These are phyloP conservation scores for Crotalaria pallida DNA, from an alignment of 306 rosid species.

Conservation along the genomic window DNA sequence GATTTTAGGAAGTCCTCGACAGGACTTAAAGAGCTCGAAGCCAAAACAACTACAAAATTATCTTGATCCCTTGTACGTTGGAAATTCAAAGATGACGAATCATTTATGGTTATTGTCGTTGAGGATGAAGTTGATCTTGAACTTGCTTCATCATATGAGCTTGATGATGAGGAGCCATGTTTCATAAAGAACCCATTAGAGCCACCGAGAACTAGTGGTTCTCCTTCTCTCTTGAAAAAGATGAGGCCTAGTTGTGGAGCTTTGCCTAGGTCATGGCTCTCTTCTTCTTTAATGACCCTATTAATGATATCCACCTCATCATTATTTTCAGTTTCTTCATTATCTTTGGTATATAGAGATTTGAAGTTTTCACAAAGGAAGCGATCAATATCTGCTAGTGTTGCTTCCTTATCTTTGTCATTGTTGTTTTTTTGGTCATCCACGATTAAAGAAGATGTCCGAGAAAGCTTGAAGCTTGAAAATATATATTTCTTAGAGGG, in stretches of 20 bases:
- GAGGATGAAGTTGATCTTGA: constrained; percentile 38
- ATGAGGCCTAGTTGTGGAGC: constrained; percentile 3
- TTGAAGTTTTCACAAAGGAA: constrained; percentile 75
- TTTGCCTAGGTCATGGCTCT: not conserved
- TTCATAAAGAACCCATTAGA: constrained; percentile 41
- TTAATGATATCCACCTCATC: not conserved
- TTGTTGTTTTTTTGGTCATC: not conserved
- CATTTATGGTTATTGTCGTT: not conserved
- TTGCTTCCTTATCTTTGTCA: constrained; percentile 39
- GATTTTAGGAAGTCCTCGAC: constrained; percentile 52
- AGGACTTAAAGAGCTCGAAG: constrained; percentile 47
- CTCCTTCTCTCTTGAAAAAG: constrained; percentile 35
- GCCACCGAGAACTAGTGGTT: constrained; percentile 34
- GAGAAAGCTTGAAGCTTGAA: constrained; percentile 50
- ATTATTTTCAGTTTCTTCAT: not conserved
- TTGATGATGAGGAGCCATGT: constrained; percentile 32
- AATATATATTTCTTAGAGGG: constrained; percentile 59
- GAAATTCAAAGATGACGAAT: not conserved
- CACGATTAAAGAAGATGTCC: constrained; percentile 51
- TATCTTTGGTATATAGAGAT: constrained; percentile 43
- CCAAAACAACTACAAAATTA: constrained; percentile 51
- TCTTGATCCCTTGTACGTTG: not conserved
- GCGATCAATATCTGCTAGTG: constrained; percentile 57
- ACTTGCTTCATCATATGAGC: constrained; percentile 28
- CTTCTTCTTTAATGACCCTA: not conserved